Conservation (phyloP, 1,139 yeast species). For the Suhomyces ambrosiae region DNA sequence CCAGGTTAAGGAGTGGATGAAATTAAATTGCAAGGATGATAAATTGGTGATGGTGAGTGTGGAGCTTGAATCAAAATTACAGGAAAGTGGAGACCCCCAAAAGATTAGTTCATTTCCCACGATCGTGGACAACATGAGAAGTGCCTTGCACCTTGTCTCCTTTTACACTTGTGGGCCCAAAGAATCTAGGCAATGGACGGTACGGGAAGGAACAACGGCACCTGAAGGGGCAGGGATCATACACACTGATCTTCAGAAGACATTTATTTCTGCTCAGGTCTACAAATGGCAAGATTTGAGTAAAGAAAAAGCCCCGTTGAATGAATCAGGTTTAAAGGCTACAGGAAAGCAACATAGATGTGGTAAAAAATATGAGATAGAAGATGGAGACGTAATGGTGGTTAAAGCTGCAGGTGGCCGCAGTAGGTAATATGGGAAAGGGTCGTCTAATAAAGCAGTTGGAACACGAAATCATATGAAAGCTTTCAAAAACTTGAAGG, state of each 20-base stretch:
- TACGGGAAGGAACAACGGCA: conserved; percentile 74
- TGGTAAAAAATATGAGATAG: conserved; percentile 73
- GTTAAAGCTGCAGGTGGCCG: conserved; percentile 57
- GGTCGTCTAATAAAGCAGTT: too few relatives aligned
- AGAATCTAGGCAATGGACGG: conserved; percentile 93
- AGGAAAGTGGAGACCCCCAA: conserved; percentile 18
- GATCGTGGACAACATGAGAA: conserved; percentile 65
- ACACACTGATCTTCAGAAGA: conserved; percentile 83
- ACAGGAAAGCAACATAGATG: conserved; percentile 56
- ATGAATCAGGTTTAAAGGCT: conserved; percentile 47
- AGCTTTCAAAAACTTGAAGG: too few relatives aligned
- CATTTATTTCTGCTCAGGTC: conserved; percentile 84
- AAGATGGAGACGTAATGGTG: conserved; percentile 75
- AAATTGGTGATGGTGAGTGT: conserved; percentile 62
- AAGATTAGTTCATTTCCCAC: conserved; percentile 41
- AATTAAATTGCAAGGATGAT: conserved; percentile 57
- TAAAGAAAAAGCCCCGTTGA: conserved; percentile 38
- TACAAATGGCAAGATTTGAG: conserved; percentile 76
- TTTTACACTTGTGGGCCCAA: conserved; percentile 90
- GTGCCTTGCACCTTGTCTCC: conserved; percentile 69
- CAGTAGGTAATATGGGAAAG: conserved; percentile 22
- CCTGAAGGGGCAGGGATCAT: conserved; percentile 95
- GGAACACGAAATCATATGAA: too few relatives aligned
- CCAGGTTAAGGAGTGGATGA: conserved; percentile 54
- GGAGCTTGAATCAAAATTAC: conserved; percentile 51